Percentiles rank a stretch among this genome's conserved stretches.
These are phyloP conservation scores for Chara braunii DNA, from an alignment of 139 green algal genomes.

Conservation along the genomic window DNA sequence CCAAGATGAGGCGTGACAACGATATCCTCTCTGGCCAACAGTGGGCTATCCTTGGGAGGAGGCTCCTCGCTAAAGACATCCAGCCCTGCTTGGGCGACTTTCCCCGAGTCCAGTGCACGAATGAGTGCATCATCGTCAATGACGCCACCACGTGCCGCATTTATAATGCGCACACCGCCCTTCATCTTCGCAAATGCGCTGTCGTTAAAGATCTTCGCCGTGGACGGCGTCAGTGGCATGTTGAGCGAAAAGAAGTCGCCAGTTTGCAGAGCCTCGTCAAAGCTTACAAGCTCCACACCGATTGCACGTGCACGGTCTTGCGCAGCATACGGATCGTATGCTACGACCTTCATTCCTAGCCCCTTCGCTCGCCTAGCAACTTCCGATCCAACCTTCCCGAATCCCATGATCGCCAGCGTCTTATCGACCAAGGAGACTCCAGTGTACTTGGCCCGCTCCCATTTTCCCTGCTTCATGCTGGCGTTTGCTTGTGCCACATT, in stretches of 20 bases:
- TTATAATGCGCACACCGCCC: conserved; percentile 75
- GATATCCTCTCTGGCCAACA: conserved; percentile 70
- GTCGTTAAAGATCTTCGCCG: conserved; percentile 76
- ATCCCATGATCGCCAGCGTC: conserved; percentile 87
- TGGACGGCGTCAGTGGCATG: conserved; percentile 73
- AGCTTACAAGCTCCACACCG: conserved; percentile 70
- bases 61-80: conserved; percentile 87
- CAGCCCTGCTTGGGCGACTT: conserved; percentile 67
- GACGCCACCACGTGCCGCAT: conserved; percentile 87
- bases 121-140: conserved; percentile 81
- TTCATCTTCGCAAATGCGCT: conserved; percentile 62
- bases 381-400: conserved; percentile 91
- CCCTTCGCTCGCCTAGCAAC: conserved; percentile 76
- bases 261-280: conserved; percentile 71
- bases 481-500: conserved; percentile 82
- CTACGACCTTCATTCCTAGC: conserved; percentile 78
- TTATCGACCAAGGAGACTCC: conserved; percentile 84
- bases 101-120: conserved; percentile 67
- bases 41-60: conserved; percentile 61
- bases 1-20: conserved; percentile 90
- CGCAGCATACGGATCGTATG: conserved; percentile 86
- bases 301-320: conserved; percentile 65
- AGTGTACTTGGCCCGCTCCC: conserved; percentile 76
- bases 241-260: conserved; percentile 83
- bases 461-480: conserved; percentile 78